Base-by-base conservation (phyloP, 2,329 filamentous ascomycete species). In the Laburnicola sp. region DNA sequence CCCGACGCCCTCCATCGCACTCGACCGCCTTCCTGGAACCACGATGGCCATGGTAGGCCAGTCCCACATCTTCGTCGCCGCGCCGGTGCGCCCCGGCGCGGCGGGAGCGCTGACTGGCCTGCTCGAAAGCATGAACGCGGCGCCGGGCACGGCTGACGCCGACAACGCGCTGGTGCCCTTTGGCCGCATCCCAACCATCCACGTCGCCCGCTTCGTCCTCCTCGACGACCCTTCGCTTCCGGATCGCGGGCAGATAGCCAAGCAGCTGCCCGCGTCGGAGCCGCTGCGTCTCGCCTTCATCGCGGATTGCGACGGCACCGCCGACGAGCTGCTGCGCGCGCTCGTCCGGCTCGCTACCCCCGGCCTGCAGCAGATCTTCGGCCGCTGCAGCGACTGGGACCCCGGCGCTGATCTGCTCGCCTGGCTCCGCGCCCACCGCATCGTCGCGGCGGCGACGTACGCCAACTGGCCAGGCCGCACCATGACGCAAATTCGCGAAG, bases 371-470 rank as follows among this genome's bases (percentile, higher is more conserved):
- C 42, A 45, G 23, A 45, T 45, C 42, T 45, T 45, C 42, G 23
- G 42, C 42, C 23, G 36, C 31, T 45, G 42, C 42, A 45, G 42
- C 42, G 42, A 45, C 42, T 45, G 35, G 30, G 42, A 45, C 42
- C 30, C 42, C 42, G 30, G 31, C 42, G 42, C 42, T 35, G 42
- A 45, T 31, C 28, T 45, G 42, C 42, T 45, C 21, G 42, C 42
- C 42, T 45, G 42, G 42, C 42, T 45, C 30, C 31, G 42, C 31
- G 42, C 42, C 31, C 42, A 45, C 16, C 42, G 42, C 42, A 45
- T 45, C 31, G 21, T 35, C 42, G 6, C 42, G 11, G 4, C 42
- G 5, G 42, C 42, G 30, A 36, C 31, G n/a, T 45, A 45, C 42
- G 23, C 42, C 42, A 45, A 45, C 42, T 45, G 42, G 42, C 42